Evolutionary conservation across 768 basidiomycete species (phyloP).

Genomic region (Pleurotus platypus): DNA sequence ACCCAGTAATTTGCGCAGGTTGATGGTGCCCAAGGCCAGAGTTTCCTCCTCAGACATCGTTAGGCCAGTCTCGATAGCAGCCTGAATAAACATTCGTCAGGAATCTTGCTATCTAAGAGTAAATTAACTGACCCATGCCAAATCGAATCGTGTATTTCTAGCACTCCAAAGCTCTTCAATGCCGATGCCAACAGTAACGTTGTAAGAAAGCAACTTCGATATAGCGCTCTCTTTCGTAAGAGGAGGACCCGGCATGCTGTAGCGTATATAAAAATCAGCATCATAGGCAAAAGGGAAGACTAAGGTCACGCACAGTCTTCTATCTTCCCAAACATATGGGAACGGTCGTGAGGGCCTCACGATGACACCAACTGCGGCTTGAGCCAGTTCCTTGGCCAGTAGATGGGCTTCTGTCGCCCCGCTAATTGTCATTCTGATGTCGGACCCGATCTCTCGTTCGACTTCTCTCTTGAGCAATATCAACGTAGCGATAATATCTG

Average conservation of each 20-base stretch:
- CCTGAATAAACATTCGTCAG: constrained; percentile 22
- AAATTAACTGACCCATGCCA: constrained; percentile 66
- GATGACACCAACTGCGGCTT: constrained; percentile 44
- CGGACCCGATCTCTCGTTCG: constrained; percentile 38
- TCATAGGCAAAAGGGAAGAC: constrained; percentile 18
- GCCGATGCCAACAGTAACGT: constrained; percentile 72
- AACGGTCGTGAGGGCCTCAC: constrained; percentile 60
- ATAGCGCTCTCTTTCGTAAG: constrained; percentile 54
- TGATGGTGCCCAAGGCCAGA: constrained; percentile 43
- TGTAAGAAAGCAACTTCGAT: constrained; percentile 56
- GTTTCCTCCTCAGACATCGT: constrained; percentile 37
- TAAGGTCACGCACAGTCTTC: constrained; percentile 48
- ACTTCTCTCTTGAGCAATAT: constrained; percentile 66
- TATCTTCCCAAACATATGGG: constrained; percentile 69
- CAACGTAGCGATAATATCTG: constrained; percentile 79
- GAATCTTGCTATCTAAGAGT: neutral
- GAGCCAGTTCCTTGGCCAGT: constrained; percentile 63
- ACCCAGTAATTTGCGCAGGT: constrained; percentile 38
- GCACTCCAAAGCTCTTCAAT: constrained; percentile 56
- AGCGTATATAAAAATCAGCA: constrained; percentile 17
- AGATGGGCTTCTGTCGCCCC: constrained; percentile 68
- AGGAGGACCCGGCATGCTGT: constrained; percentile 68
- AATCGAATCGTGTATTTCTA: constrained; percentile 75
- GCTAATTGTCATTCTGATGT: constrained; percentile 56
- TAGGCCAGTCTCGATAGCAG: constrained; percentile 40